Evolutionary conservation across 2,329 filamentous ascomycete genomes (phyloP).

Genomic region (Diplodia mutila): DNA sequence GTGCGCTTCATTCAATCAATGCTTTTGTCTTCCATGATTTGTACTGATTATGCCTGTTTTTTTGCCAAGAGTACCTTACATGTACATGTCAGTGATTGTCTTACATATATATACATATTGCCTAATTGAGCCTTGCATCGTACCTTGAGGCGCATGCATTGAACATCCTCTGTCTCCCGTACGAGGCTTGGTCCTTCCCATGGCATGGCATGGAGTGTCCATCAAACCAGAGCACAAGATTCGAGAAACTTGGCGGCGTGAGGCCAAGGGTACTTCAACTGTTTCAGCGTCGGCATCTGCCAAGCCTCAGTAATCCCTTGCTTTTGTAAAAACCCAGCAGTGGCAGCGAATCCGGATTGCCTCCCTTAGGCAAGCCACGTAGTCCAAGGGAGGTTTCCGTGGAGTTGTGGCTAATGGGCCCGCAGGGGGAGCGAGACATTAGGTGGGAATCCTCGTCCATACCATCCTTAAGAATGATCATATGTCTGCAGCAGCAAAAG

Average conservation of each 20-base stretch:
- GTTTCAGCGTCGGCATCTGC: constrained; percentile 1
- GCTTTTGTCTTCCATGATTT: constrained; percentile 13
- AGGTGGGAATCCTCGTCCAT: neutral
- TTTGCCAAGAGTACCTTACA: neutral
- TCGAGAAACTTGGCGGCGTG: neutral
- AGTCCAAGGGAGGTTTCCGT: neutral
- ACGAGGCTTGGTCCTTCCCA: neutral
- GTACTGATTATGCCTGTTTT: constrained; percentile 6
- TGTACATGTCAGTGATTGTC: constrained; percentile 12
- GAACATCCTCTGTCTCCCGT: neutral
- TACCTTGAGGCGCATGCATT: neutral
- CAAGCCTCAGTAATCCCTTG: constrained; percentile 4
- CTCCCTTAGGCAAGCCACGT: neutral
- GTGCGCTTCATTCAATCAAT: constrained; percentile 15
- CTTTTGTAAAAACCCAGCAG: neutral
- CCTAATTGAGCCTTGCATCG: neutral
- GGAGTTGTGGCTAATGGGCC: neutral
- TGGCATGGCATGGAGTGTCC: neutral
- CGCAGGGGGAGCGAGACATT: neutral
- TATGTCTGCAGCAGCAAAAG: neutral
- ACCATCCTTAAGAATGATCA: neutral
- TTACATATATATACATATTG: neutral
- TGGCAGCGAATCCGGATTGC: neutral
- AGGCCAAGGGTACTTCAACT: neutral
- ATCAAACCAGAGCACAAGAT: neutral